These are phyloP conservation scores for Marasmius oreades DNA, from an alignment of 1,284 basidiomycete species.

Conservation along the genomic window DNA sequence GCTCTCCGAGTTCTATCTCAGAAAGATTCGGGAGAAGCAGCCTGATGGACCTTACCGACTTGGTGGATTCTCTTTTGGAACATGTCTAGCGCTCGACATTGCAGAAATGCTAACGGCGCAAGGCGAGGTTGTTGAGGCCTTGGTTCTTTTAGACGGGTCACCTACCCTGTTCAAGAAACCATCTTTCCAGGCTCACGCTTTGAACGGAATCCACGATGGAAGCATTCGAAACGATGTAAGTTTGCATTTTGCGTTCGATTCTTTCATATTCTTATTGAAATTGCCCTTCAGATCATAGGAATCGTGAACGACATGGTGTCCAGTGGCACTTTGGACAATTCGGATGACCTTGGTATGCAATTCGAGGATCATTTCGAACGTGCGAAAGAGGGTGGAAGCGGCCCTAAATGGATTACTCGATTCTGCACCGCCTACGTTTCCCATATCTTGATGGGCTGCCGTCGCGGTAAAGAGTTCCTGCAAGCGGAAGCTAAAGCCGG, in stretches of 20 bases:
- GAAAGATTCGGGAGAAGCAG: slow-evolving; percentile 7
- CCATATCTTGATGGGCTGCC: neutral
- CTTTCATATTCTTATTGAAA: no score
- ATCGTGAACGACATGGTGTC: slow-evolving; percentile 1
- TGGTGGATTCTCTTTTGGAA: slow-evolving; percentile 2
- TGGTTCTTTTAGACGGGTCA: neutral
- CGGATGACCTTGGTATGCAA: neutral
- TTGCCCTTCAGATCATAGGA: neutral
- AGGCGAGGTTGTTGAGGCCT: neutral
- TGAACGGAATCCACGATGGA: neutral
- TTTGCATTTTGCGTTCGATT: neutral
- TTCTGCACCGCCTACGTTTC: neutral
- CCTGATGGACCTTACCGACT: slow-evolving; percentile 9
- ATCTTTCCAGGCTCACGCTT: neutral
- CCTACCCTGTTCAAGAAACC: neutral
- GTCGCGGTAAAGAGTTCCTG: neutral
- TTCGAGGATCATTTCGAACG: slow-evolving; percentile 1
- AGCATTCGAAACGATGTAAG: neutral
- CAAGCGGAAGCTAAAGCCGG: neutral
- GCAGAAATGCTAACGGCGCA: neutral
- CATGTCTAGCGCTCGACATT: neutral
- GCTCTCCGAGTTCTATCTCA: slow-evolving; percentile 6
- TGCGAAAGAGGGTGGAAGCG: neutral
- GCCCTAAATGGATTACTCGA: slow-evolving; percentile 1
- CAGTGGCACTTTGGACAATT: neutral